Percentiles rank a stretch among this genome's conserved stretches.
phyloP scores from a whole-genome alignment of 192 early-diverging fungal species.

The Diversispora epigaea region DNA sequence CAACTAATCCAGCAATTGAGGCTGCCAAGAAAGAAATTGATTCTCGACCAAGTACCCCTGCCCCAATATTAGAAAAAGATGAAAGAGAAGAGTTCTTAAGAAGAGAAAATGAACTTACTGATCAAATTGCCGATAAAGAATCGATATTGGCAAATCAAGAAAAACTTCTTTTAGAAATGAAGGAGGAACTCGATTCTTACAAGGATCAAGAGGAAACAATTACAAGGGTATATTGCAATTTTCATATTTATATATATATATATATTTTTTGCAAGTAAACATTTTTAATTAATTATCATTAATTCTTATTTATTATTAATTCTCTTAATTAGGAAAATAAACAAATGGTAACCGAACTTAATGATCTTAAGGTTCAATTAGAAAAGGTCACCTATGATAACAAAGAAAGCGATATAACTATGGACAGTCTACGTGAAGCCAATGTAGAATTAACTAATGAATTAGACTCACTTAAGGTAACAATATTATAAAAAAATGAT shows the following conservation, averaged over 20 bases:
- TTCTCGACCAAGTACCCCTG: constrained; percentile 74
- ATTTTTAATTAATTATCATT: not conserved
- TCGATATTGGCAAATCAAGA: constrained; percentile 66
- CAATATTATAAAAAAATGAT: not conserved
- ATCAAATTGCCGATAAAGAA: constrained; percentile 92
- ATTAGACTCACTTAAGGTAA: constrained; percentile 59
- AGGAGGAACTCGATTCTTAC: constrained; percentile 70
- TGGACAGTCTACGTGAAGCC: constrained; percentile 85
- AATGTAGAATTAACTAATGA: constrained; percentile 75
- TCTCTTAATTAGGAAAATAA: constrained; percentile 64
- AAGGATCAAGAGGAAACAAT: constrained; percentile 61
- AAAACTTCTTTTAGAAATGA: constrained; percentile 59
- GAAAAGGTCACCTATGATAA: constrained; percentile 87
- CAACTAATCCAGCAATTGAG: constrained; percentile 37
- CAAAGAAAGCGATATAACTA: constrained; percentile 85
- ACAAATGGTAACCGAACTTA: constrained; percentile 64
- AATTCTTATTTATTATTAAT: not conserved
- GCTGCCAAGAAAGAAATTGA: constrained; percentile 25
- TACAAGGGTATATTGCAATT: constrained; percentile 28
- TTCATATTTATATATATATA: not conserved
- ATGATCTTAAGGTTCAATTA: constrained; percentile 77
- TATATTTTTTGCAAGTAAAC: not conserved
- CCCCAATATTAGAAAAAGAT: constrained; percentile 74
- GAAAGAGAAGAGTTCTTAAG: constrained; percentile 93
- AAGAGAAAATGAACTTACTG: constrained; percentile 94